Percentiles rank a stretch among this genome's conserved stretches.
Conservation (phyloP, 306 rosid species). For the Glycine latifolia region DNA sequence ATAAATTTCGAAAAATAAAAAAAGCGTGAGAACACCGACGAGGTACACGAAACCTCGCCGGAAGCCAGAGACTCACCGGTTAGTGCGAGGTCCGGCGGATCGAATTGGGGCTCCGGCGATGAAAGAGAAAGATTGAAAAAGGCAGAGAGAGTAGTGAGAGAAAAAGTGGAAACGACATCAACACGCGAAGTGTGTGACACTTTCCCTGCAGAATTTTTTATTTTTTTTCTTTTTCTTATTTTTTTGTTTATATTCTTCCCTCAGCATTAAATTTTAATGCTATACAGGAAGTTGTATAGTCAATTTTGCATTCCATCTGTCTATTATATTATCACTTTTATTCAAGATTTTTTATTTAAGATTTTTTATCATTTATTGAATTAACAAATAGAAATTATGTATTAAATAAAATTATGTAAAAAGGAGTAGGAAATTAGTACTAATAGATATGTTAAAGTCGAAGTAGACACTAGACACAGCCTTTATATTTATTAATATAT, state of each 20-base stretch:
- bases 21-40: conserved; percentile 11
- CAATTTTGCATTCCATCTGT: neutral
- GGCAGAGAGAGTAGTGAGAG: conserved; percentile 47
- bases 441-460: neutral
- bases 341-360: neutral
- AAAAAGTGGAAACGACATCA: conserved; percentile 22
- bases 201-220: conserved; percentile 38
- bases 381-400: neutral
- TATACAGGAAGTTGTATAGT: neutral
- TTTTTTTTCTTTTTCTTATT: neutral
- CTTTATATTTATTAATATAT: neutral
- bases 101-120: conserved; percentile 93
- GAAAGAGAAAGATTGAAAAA: conserved; percentile 39
- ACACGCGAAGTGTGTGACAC: conserved; percentile 35
- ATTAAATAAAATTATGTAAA: neutral
- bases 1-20: neutral
- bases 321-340: neutral
- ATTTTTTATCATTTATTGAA: neutral
- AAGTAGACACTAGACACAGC: too few species aligned
- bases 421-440: neutral
- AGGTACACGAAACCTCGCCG: conserved; percentile 15
- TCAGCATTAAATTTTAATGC: too few species aligned
- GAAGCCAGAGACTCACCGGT: conserved; percentile 49
- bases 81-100: conserved; percentile 47
- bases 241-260: neutral